Conservation (phyloP, 1,284 basidiomycete species). For the Exsudoporus floridanus region DNA sequence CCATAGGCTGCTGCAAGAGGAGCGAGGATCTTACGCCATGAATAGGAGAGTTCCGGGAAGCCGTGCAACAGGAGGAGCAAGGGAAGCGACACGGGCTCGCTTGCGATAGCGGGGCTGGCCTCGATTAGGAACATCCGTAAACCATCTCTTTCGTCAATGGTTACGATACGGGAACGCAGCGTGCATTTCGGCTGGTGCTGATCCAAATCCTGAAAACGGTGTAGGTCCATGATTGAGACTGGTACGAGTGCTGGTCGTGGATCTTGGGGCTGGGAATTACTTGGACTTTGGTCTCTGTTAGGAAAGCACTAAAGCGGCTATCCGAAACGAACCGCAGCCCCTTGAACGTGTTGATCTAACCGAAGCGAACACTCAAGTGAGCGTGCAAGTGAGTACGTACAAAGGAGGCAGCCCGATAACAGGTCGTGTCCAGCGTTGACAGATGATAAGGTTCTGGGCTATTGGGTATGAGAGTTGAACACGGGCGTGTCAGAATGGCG, state of each 20-base stretch:
- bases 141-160: constrained; percentile 36
- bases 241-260: background rate
- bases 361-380: background rate
- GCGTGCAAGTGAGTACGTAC: constrained; percentile 17
- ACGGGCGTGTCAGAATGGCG: background rate
- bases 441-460: constrained; percentile 12
- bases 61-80: constrained; percentile 63
- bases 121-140: constrained; percentile 55
- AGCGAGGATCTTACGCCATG: constrained; percentile 57
- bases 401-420: background rate
- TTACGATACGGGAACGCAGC: constrained; percentile 19
- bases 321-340: constrained; percentile 6
- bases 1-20: constrained; percentile 43
- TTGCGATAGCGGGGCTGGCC: constrained; percentile 34
- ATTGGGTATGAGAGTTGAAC: background rate
- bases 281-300: background rate
- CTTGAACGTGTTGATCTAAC: background rate
- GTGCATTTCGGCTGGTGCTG: constrained; percentile 11
- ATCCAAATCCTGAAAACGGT: constrained; percentile 2
- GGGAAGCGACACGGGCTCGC: constrained; percentile 34
- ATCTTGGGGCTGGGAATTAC: background rate
- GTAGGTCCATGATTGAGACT: constrained; percentile 16
- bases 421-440: background rate
- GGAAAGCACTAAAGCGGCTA: background rate
- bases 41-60: constrained; percentile 64